Percentiles rank a stretch among this genome's conserved stretches.
These are phyloP conservation scores for Amanita pseudoporphyria DNA, from an alignment of 768 basidiomycete species.

Conservation along the genomic window DNA sequence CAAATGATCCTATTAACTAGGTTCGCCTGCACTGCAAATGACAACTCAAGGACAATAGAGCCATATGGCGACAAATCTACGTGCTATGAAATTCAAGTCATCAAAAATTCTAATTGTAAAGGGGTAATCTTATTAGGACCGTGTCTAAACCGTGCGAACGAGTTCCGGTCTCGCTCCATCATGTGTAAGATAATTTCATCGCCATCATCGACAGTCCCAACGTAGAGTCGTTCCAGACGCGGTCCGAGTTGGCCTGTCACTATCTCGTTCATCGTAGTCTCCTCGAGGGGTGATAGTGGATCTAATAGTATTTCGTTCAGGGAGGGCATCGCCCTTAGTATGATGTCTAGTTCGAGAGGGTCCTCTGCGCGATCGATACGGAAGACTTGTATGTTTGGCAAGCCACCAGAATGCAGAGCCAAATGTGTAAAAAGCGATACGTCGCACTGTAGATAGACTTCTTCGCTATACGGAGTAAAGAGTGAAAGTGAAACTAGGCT, in stretches of 20 bases:
- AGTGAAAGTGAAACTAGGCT: constrained; percentile 1
- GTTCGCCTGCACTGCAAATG: no score
- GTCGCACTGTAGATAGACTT: constrained; percentile 1
- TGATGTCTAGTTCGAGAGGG: background rate
- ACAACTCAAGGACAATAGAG: no score
- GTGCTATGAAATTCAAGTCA: background rate
- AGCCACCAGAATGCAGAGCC: background rate
- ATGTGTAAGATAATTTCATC: background rate
- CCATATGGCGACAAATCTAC: constrained; percentile 8
- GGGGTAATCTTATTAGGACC: background rate
- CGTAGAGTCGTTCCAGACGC: background rate
- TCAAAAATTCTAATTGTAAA: background rate
- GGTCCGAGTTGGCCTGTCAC: background rate
- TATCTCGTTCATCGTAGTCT: background rate
- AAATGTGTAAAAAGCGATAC: background rate
- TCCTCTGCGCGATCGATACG: background rate
- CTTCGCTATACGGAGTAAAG: background rate
- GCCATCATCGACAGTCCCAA: background rate
- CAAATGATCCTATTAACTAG: background rate
- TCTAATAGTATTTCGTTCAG: background rate
- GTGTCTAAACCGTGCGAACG: background rate
- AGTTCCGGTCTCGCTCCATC: background rate
- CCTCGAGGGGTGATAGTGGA: background rate
- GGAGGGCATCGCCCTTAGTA: background rate
- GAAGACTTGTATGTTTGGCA: background rate